Evolutionary conservation across 1,139 yeast species (phyloP).

Genomic region (Zygotorulaspora mrakii): DNA sequence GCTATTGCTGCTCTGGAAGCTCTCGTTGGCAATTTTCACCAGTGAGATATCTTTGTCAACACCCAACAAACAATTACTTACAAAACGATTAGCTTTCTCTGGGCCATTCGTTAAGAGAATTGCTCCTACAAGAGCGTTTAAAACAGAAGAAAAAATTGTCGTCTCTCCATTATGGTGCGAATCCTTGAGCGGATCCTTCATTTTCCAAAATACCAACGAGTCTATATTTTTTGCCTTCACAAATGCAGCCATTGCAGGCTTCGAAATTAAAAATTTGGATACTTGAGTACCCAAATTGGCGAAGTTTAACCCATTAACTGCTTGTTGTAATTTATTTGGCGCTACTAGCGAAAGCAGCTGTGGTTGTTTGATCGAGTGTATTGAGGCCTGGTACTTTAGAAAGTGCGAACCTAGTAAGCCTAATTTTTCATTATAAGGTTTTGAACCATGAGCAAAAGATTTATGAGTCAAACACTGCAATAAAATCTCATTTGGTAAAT

Average conservation of each 20-base stretch:
- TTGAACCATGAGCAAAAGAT: constrained; percentile 85
- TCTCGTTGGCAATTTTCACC: constrained; percentile 24
- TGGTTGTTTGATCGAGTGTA: constrained; percentile 40
- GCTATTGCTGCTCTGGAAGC: constrained; percentile 3
- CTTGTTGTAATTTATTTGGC: constrained; percentile 23
- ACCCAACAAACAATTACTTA: constrained; percentile 43
- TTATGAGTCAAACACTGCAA: constrained; percentile 86
- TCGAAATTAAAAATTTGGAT: constrained; percentile 51
- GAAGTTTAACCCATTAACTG: constrained; percentile 56
- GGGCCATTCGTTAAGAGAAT: constrained; percentile 68
- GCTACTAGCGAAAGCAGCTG: constrained; percentile 25
- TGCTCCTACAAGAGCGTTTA: constrained; percentile 79
- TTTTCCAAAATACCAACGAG: constrained; percentile 68
- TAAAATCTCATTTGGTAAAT: constrained; percentile 40
- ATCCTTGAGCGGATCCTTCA: constrained; percentile 52
- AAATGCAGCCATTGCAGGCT: constrained; percentile 49
- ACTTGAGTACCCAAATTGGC: constrained; percentile 58
- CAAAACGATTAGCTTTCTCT: constrained; percentile 51
- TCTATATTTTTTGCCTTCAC: constrained; percentile 49
- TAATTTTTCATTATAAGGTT: constrained; percentile 84
- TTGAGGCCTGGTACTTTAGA: constrained; percentile 56
- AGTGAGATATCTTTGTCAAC: constrained; percentile 20
- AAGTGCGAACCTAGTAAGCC: constrained; percentile 74
- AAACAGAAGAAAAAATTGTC: constrained; percentile 61
- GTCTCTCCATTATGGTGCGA: constrained; percentile 51